Evolutionary conservation across 176 grass and related monocot species (phyloP).

Genomic region (Chrysopogon serrulatus): DNA sequence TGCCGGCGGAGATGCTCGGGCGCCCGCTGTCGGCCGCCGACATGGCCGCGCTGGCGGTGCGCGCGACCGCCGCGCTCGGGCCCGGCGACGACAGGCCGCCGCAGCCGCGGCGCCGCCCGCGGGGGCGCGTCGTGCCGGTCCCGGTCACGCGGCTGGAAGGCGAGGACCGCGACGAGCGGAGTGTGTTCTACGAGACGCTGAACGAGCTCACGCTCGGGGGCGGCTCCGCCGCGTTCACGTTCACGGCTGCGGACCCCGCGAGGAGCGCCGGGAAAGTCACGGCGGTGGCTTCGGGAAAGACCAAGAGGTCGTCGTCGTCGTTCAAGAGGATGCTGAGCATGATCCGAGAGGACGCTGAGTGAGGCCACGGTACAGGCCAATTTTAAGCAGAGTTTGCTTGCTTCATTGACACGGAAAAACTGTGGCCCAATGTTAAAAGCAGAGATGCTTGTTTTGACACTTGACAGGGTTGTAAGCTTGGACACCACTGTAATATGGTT

Average conservation of each 20-base stretch:
- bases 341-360: background rate
- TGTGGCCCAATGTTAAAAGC: background rate
- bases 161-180: background rate
- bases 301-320: background rate
- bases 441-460: background rate
- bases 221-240: background rate
- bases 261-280: background rate
- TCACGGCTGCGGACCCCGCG: background rate
- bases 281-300: background rate
- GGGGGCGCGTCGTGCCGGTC: background rate
- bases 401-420: no score
- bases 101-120: background rate
- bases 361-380: no score
- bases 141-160: background rate
- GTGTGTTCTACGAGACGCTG: background rate
- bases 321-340: slow-evolving; percentile 1
- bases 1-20: slow-evolving; percentile 28
- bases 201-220: background rate
- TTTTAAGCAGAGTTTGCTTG: no score
- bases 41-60: slow-evolving; percentile 39
- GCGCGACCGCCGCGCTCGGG: slow-evolving; percentile 32
- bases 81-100: background rate
- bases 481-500: background rate
- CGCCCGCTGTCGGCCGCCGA: background rate
- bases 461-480: background rate